Conservation (phyloP, 331 rosid genomes). For the Acacia pycnantha region DNA sequence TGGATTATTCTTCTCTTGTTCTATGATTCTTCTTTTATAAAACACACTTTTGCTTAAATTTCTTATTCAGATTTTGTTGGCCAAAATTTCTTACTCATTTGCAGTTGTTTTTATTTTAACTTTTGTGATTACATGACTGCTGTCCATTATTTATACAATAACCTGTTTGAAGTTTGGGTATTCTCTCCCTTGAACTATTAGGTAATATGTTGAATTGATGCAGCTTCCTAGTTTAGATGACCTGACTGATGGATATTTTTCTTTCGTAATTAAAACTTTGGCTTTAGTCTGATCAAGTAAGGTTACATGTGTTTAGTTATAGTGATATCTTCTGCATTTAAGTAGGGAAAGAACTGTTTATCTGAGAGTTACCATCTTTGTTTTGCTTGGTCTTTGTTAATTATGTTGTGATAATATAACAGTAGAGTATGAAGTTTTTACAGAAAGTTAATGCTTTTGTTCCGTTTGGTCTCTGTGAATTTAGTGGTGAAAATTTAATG, state of each 20-base stretch:
- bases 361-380: not conserved
- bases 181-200: not conserved
- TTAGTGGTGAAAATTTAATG: not conserved
- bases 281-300: not conserved
- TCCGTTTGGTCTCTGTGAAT: constrained; percentile 8
- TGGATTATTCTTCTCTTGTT: not conserved
- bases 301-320: not conserved
- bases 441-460: constrained; percentile 4
- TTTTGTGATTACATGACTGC: not conserved
- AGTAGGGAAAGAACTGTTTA: not conserved
- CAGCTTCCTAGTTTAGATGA: constrained; percentile 11
- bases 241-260: not conserved
- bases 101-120: constrained; percentile 1
- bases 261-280: not conserved
- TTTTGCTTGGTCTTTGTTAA: constrained; percentile 21
- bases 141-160: not conserved
- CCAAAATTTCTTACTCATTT: not conserved
- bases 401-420: not conserved
- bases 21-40: not conserved
- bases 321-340: not conserved
- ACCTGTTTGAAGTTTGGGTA: not conserved
- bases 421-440: not conserved
- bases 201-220: constrained; percentile 5
- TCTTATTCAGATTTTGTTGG: not conserved
- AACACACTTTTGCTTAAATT: not conserved